Evolutionary conservation across 495 filamentous ascomycete genomes (phyloP).

Genomic region (Daldinia loculata): DNA sequence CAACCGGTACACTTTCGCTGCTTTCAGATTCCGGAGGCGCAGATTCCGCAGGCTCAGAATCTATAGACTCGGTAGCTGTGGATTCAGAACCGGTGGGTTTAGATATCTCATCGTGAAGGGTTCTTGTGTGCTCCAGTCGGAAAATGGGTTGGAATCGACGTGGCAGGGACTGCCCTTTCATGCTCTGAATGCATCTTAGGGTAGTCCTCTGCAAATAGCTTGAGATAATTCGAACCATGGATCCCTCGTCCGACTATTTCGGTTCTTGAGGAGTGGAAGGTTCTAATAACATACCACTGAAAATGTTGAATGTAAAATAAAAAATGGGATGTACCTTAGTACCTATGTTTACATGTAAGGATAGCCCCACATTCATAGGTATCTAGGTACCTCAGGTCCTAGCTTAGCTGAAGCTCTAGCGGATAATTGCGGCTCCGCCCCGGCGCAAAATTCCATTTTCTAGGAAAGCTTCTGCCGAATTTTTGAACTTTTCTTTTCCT

Average conservation of each 20-base stretch:
- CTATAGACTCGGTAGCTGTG: neutral
- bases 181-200: constrained; percentile 22
- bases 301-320: constrained; percentile 2
- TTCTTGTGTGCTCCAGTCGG: constrained; percentile 9
- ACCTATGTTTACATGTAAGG: neutral
- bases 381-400: too few species aligned
- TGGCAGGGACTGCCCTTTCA: constrained; percentile 10
- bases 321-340: constrained; percentile 21
- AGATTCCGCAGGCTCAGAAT: neutral
- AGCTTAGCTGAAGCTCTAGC: neutral
- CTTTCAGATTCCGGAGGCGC: neutral
- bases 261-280: neutral
- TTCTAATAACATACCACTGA: neutral
- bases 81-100: neutral
- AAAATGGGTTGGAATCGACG: constrained; percentile 20
- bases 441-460: constrained; percentile 32
- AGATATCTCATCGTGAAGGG: constrained; percentile 17
- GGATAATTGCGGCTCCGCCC: constrained; percentile 35
- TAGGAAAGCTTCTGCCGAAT: constrained; percentile 4
- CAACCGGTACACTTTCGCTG: neutral
- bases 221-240: constrained; percentile 32
- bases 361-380: neutral
- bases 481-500: constrained; percentile 56
- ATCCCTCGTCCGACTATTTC: constrained; percentile 4
- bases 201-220: neutral